Conservation (phyloP, 345 rosid species). For the Adansonia digitata region DNA sequence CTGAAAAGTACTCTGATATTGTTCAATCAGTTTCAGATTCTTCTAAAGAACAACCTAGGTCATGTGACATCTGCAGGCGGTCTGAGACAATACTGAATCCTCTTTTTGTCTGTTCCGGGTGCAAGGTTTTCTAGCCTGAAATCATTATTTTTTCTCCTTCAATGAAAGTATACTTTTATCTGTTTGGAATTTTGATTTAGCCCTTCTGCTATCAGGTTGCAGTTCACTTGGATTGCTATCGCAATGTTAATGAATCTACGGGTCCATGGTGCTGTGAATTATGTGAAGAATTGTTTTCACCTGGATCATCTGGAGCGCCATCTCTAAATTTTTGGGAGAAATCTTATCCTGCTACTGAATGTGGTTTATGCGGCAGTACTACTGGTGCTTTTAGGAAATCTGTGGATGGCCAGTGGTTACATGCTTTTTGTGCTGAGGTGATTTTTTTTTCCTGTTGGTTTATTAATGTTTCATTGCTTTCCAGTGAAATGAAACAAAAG, state of each 20-base stretch:
- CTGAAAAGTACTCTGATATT: constrained; percentile 55
- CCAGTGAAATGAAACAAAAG: neutral
- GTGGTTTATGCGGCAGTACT: constrained; percentile 79
- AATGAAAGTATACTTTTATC: neutral
- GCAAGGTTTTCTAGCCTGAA: constrained; percentile 61
- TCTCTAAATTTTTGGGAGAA: constrained; percentile 64
- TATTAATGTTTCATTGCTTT: neutral
- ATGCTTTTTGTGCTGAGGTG: constrained; percentile 99
- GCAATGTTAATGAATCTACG: constrained; percentile 67
- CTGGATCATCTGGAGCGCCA: constrained; percentile 51
- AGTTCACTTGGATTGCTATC: constrained; percentile 92
- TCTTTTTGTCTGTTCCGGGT: constrained; percentile 81
- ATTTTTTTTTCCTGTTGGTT: constrained; percentile 2
- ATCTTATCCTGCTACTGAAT: constrained; percentile 56
- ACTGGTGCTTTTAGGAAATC: constrained; percentile 94
- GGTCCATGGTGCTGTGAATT: constrained; percentile 98
- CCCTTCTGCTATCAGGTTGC: constrained; percentile 62
- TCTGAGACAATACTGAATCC: constrained; percentile 78
- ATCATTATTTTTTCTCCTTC: neutral
- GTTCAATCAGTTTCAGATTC: constrained; percentile 40
- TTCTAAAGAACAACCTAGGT: constrained; percentile 65
- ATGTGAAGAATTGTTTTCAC: constrained; percentile 60
- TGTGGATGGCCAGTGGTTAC: constrained; percentile 77
- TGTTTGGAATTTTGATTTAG: constrained; percentile 10
- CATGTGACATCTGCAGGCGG: constrained; percentile 92